Conservation (phyloP, 148 eudicot genomes). For the Cornus florida region DNA sequence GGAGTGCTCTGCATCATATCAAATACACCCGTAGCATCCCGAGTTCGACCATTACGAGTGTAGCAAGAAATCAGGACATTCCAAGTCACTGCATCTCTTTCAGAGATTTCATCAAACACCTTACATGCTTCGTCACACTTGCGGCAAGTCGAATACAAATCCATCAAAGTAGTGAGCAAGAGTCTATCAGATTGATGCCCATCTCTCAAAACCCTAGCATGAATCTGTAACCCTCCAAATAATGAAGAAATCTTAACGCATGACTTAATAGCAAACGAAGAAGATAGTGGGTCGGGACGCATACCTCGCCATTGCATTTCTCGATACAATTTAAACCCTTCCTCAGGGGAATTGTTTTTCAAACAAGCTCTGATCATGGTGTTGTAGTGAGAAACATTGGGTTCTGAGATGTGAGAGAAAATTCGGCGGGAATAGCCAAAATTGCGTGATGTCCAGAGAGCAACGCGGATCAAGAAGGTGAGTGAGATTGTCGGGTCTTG, state of each 20-base stretch:
- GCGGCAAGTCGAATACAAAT: constrained; percentile 41
- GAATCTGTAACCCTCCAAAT: constrained; percentile 52
- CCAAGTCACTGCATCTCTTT: constrained; percentile 54
- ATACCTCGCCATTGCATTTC: constrained; percentile 31
- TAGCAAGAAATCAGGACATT: constrained; percentile 62
- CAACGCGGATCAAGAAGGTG: constrained; percentile 34
- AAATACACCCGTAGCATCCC: constrained; percentile 52
- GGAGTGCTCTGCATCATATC: constrained; percentile 34
- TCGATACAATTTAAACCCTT: constrained; percentile 36
- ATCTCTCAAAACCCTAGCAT: constrained; percentile 42
- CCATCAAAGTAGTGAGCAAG: constrained; percentile 61
- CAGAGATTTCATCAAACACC: constrained; percentile 66
- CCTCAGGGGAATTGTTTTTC: constrained; percentile 12
- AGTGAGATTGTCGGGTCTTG: constrained; percentile 38
- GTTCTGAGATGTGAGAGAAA: constrained; percentile 34
- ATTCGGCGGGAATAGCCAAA: constrained; percentile 21
- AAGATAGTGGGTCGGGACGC: constrained; percentile 26
- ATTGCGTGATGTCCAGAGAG: constrained; percentile 22
- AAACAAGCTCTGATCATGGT: constrained; percentile 42
- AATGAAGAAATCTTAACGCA: constrained; percentile 34
- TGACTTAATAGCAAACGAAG: constrained; percentile 42
- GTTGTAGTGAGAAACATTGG: constrained; percentile 39
- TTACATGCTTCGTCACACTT: constrained; percentile 43
- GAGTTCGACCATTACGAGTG: constrained; percentile 37
- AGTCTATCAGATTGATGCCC: constrained; percentile 46